These are phyloP conservation scores for Macroventuria anomochaeta DNA, from an alignment of 2,329 filamentous ascomycete species.

Conservation along the genomic window DNA sequence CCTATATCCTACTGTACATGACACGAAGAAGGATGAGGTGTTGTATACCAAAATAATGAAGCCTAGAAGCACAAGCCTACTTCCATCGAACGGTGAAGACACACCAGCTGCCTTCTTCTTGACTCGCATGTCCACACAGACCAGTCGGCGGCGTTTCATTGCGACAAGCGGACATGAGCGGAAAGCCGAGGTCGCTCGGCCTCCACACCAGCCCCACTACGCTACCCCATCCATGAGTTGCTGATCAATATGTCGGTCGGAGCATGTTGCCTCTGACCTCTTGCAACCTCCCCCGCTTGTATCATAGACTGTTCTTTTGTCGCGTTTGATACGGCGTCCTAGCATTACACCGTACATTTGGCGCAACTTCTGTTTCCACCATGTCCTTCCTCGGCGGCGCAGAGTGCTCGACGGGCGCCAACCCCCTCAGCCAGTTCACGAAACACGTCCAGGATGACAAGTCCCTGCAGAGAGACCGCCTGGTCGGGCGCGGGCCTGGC, in stretches of 20 bases:
- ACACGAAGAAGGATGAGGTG: slow-evolving; percentile 12
- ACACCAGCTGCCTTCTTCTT: too few species aligned
- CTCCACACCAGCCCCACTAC: slow-evolving; percentile 20
- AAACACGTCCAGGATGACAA: slow-evolving; percentile 98
- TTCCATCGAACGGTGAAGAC: neutral
- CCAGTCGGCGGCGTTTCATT: slow-evolving; percentile 5
- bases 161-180: slow-evolving; percentile 8
- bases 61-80: neutral
- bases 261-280: slow-evolving; percentile 3
- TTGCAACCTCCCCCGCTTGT: slow-evolving; percentile 4
- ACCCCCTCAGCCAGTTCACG: slow-evolving; percentile 95
- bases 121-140: neutral
- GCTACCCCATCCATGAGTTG: slow-evolving; percentile 26
- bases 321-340: slow-evolving; percentile 9
- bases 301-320: slow-evolving; percentile 7
- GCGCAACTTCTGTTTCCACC: slow-evolving; percentile 29
- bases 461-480: slow-evolving; percentile 87
- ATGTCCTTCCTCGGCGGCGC: slow-evolving; percentile 98
- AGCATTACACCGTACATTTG: slow-evolving; percentile 2
- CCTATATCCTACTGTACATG: slow-evolving; percentile 32
- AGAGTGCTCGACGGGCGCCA: slow-evolving; percentile 95
- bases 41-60: slow-evolving; percentile 20
- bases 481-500: slow-evolving; percentile 76
- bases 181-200: slow-evolving; percentile 18
- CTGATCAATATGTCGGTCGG: slow-evolving; percentile 26